Evolutionary conservation across 108 stramenopile species (phyloP), one percentile per base, ranked within the genome.

Genomic region (Bacterosira constricta): DNA sequence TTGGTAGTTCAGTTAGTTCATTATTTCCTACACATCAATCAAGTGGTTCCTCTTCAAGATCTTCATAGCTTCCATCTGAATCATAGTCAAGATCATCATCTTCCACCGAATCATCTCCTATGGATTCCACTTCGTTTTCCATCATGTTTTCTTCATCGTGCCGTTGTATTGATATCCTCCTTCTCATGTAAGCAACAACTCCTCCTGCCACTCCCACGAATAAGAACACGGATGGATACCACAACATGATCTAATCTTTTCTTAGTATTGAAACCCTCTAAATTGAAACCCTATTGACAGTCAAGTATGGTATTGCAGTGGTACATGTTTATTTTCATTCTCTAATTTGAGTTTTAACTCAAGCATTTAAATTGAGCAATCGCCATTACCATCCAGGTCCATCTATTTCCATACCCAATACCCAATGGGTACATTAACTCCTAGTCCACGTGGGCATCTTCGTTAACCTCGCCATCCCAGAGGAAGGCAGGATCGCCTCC

Each of bases 401-500:
- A n/a, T n/a, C n/a, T n/a, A n/a, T n/a, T n/a, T n/a, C n/a, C n/a
- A n/a, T n/a, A n/a, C n/a, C n/a, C n/a, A n/a, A n/a, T n/a, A n/a
- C n/a, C n/a, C n/a, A n/a, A n/a, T n/a, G n/a, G n/a, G n/a, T n/a
- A n/a, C n/a, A 21, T 50, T 17, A 8, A 25, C 26, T 63, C 46
- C 18, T 27, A 46, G 36, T 63, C 62, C 8, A 46, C 21, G 36
- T 68, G 66, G 15, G 66, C 66, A 42, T 68, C 66, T 54, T 68
- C 66, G 25, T 68, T 53, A 13, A 68, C 66, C 20, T 25, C 37
- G 10, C 23, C 52, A 0, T 56, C 54, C 2, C 38, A 52, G 27
- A 68, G 52, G 30, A 68, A 68, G 7, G 30, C 66, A 29, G 66
- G 50, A 68, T 68, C 66, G 34, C 66, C 66, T 23, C 66, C 66